Evolutionary conservation across 805 yeast genomes (phyloP), one percentile per base, ranked within the genome.

Genomic region (Jamesozyma lodderae): DNA sequence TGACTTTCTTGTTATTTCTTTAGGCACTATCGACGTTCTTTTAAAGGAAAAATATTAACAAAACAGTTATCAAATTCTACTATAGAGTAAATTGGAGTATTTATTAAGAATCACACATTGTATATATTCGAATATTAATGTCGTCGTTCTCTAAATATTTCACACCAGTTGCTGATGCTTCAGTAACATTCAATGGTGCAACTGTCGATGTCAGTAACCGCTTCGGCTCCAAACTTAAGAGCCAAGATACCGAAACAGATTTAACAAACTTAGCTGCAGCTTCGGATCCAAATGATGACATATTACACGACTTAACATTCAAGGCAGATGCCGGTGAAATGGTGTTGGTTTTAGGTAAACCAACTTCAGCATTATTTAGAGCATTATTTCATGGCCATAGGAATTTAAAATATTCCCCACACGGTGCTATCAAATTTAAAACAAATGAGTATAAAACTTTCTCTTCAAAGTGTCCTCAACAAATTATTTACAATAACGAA

Each of bases 401-500:
- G 17, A 44, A 44, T 24, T 35, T 51, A 29, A 26, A 37, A 8
- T 52, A 52, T 26, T 35, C 42, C 27, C 52, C 54, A 21, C 43
- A 41, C 31, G 51, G 49, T 10, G 38, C 54, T 18, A 31, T 51
- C 31, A 45, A 35, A 36, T 46, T 52, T 36, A 50, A 52, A 36
- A 43, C 45, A 26, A 41, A 52, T 31, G 55, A 51, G 34, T 46
- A 31, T 29, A 46, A 49, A 32, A 34, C 34, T 4, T 52, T 43
- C 37, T 42, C 49, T 8, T 31, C 43, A 4, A 37, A 38, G 25
- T 49, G 55, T 42, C 52, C 57, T 26, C 55, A 52, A 29, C 46
- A 50, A 34, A 45, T 52, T 18, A 52, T 57, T 31, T 56, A 57
- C 48, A 70, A 69, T 34, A 73, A 77, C 3, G 79, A 73, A 59